phyloP scores from a whole-genome alignment of 2,329 filamentous ascomycete species.

The Hymenoscyphus infarciens region DNA sequence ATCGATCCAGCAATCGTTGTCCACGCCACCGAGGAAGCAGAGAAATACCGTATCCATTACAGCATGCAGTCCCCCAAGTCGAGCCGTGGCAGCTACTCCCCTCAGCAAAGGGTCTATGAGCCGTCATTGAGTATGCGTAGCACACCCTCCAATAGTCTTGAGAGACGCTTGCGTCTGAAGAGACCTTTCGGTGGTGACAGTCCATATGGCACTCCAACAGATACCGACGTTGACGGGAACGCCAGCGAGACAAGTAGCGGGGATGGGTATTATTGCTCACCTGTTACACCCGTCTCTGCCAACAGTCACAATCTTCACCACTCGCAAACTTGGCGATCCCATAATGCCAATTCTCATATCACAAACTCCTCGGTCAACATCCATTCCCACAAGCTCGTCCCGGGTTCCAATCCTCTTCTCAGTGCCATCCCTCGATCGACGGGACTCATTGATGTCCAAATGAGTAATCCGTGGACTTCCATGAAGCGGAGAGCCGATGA shows the following conservation, averaged over 20 bases:
- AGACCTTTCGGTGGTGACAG: constrained; percentile 37
- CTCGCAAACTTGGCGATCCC: constrained; percentile 32
- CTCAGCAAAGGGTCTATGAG: constrained; percentile 29
- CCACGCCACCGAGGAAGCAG: constrained; percentile 49
- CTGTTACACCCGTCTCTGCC: constrained; percentile 23
- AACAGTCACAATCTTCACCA: constrained; percentile 13
- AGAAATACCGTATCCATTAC: constrained; percentile 39
- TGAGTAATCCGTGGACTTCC: constrained; percentile 15
- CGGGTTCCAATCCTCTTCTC: constrained; percentile 40
- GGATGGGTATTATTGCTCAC: constrained; percentile 29
- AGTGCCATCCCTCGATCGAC: constrained; percentile 44
- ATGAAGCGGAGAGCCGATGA: constrained; percentile 26
- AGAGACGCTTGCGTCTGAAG: constrained; percentile 33
- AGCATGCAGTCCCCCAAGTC: constrained; percentile 22
- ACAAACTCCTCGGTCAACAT: constrained; percentile 27
- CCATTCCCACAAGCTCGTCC: constrained; percentile 6
- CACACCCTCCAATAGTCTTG: constrained; percentile 23
- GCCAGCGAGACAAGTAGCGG: constrained; percentile 27
- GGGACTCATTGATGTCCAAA: constrained; percentile 16
- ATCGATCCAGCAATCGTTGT: constrained; percentile 57
- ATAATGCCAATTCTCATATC: constrained; percentile 29
- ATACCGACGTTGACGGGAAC: constrained; percentile 40
- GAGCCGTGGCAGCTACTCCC: constrained; percentile 31
- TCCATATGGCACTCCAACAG: constrained; percentile 38
- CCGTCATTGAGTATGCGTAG: constrained; percentile 14